A percentile compares a stretch with the other conserved stretches of the same genome.
Evolutionary conservation across 1,284 basidiomycete species (phyloP).

Genomic region (Mycena citricolor): DNA sequence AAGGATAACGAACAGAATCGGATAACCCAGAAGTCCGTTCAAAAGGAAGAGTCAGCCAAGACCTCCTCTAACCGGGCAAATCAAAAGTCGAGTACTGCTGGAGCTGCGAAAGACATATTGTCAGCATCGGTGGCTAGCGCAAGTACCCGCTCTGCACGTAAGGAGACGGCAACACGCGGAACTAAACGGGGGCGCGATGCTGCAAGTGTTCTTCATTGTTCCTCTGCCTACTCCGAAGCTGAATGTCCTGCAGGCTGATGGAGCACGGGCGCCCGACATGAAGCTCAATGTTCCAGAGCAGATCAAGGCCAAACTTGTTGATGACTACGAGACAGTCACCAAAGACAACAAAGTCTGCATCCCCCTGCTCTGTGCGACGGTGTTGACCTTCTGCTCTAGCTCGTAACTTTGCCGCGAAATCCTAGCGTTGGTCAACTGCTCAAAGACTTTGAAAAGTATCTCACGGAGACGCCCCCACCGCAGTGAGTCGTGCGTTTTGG

Average conservation of each 20-base stretch:
- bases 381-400: slow-evolving; percentile 41
- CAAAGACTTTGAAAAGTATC: slow-evolving; percentile 73
- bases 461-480: slow-evolving; percentile 51
- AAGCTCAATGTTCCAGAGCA: slow-evolving; percentile 87
- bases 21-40: slow-evolving; percentile 70
- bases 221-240: slow-evolving; percentile 5
- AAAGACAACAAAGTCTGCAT: slow-evolving; percentile 82
- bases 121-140: slow-evolving; percentile 36
- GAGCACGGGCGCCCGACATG: slow-evolving; percentile 79
- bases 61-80: slow-evolving; percentile 34
- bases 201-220: slow-evolving; percentile 34
- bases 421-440: slow-evolving; percentile 83
- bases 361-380: background rate
- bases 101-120: slow-evolving; percentile 38
- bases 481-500: slow-evolving; percentile 38
- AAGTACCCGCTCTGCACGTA: slow-evolving; percentile 41
- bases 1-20: slow-evolving; percentile 88
- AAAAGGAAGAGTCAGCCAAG: slow-evolving; percentile 36
- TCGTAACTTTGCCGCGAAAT: slow-evolving; percentile 82
- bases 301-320: slow-evolving; percentile 88
- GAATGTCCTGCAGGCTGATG: slow-evolving; percentile 44
- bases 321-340: slow-evolving; percentile 98
- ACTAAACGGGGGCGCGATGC: slow-evolving; percentile 65
- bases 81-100: slow-evolving; percentile 34
- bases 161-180: slow-evolving; percentile 54